These are phyloP conservation scores for Stylonectria norvegica DNA, from an alignment of 2,329 filamentous ascomycete genomes.

Conservation along the genomic window DNA sequence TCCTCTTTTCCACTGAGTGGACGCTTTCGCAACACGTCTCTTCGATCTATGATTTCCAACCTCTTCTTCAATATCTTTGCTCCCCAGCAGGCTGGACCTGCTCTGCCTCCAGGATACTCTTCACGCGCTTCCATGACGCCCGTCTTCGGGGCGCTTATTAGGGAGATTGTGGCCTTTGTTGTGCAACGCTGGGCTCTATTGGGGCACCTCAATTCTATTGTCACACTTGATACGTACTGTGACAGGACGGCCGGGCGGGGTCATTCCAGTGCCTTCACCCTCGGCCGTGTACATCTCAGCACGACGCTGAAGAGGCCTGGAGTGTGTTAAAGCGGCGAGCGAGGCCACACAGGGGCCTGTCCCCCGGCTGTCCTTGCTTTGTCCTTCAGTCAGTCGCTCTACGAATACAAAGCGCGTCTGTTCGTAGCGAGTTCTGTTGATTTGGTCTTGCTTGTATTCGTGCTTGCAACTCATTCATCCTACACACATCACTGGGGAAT, in stretches of 20 bases:
- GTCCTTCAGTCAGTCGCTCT: no score
- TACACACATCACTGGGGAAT: no score
- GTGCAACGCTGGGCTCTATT: neutral
- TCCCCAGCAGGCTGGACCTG: no score
- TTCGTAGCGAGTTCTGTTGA: no score
- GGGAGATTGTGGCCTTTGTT: slow-evolving; percentile 11
- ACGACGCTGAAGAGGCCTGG: slow-evolving; percentile 10
- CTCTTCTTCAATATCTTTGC: no score
- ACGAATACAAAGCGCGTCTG: no score
- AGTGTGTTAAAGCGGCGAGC: slow-evolving; percentile 3
- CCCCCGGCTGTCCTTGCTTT: no score
- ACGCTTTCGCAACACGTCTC: no score
- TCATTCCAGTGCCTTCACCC: slow-evolving; percentile 29
- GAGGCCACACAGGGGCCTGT: neutral
- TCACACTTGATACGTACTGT: slow-evolving; percentile 22
- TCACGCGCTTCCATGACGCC: slow-evolving; percentile 17
- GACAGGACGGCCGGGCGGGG: slow-evolving; percentile 21
- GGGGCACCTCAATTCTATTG: slow-evolving; percentile 1
- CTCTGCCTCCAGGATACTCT: slow-evolving; percentile 25
- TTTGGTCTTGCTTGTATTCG: no score
- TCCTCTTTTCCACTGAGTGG: no score
- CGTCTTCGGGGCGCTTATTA: slow-evolving; percentile 18
- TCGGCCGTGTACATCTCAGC: slow-evolving; percentile 28
- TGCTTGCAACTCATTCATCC: no score
- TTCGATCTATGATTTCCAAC: no score